A percentile compares a stretch with the other conserved stretches of the same genome.
Evolutionary conservation across 257 asterid species (phyloP).

Genomic region (Cynanchum wilfordii): DNA sequence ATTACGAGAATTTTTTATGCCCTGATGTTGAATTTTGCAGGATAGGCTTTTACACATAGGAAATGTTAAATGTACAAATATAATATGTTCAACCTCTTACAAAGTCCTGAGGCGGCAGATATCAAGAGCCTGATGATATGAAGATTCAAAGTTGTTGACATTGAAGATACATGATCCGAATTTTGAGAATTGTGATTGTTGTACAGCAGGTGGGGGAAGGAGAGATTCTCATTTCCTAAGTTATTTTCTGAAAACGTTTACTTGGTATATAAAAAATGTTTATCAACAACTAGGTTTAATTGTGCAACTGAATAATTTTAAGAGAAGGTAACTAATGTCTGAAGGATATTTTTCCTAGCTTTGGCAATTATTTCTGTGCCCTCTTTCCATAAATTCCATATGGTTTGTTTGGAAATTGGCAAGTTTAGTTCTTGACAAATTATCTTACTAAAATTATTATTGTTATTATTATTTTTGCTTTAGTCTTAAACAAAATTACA

Average conservation of each 20-base stretch:
- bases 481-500: too few relatives aligned
- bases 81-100: conserved; percentile 1
- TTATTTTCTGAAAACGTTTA: neutral
- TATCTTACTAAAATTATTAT: too few relatives aligned
- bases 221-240: conserved; percentile 6
- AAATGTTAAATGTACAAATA: neutral
- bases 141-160: neutral
- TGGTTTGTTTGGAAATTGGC: neutral
- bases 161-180: neutral
- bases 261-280: neutral
- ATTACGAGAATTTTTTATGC: too few relatives aligned
- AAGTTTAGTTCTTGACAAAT: too few relatives aligned
- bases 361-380: neutral
- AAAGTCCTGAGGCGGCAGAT: neutral
- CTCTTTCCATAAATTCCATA: neutral
- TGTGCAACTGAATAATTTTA: neutral
- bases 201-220: neutral
- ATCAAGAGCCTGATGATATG: conserved; percentile 1
- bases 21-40: conserved; percentile 11
- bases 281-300: neutral
- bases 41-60: neutral
- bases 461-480: too few relatives aligned
- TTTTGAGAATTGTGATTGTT: neutral
- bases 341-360: neutral
- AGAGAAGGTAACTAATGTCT: neutral